These are phyloP conservation scores for Fomitopsis betulina DNA, from an alignment of 1,284 basidiomycete species.

Conservation along the genomic window DNA sequence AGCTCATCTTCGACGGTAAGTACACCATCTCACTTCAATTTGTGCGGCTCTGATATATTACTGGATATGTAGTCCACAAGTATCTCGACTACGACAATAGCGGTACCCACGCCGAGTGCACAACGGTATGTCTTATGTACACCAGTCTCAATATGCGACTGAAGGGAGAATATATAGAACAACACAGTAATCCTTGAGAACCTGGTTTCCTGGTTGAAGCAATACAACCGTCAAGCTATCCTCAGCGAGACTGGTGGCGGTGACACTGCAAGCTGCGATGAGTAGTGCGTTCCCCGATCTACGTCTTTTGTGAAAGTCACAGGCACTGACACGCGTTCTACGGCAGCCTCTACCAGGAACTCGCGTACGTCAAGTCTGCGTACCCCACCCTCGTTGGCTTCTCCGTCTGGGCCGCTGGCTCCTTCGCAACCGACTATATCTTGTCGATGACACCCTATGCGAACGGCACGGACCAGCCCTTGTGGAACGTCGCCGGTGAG, in stretches of 20 bases:
- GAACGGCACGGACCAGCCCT: constrained; percentile 34
- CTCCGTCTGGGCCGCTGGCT: constrained; percentile 41
- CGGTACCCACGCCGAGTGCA: constrained; percentile 47
- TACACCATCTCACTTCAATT: too few species aligned
- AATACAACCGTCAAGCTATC: constrained; percentile 49
- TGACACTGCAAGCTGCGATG: constrained; percentile 45
- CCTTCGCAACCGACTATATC: constrained; percentile 35
- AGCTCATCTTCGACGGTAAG: constrained; percentile 52
- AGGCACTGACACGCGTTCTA: neutral
- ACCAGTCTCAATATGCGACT: too few species aligned
- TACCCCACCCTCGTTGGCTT: constrained; percentile 44
- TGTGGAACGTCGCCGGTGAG: constrained; percentile 29
- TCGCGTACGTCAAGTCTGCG: constrained; percentile 44
- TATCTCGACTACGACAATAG: constrained; percentile 59
- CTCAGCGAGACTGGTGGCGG: constrained; percentile 57
- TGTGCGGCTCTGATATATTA: too few species aligned
- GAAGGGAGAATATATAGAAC: constrained; percentile 22
- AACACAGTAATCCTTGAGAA: constrained; percentile 42
- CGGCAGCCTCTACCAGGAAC: constrained; percentile 35
- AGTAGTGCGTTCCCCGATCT: constrained; percentile 24
- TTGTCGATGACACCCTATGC: constrained; percentile 32
- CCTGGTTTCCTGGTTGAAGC: constrained; percentile 41
- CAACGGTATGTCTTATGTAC: constrained; percentile 28
- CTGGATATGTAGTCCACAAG: constrained; percentile 41
- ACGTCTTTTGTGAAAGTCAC: neutral